Percentiles rank a stretch among this genome's conserved stretches.
Conservation (phyloP, 805 yeast species). For the Myxozyma nipponensis region DNA sequence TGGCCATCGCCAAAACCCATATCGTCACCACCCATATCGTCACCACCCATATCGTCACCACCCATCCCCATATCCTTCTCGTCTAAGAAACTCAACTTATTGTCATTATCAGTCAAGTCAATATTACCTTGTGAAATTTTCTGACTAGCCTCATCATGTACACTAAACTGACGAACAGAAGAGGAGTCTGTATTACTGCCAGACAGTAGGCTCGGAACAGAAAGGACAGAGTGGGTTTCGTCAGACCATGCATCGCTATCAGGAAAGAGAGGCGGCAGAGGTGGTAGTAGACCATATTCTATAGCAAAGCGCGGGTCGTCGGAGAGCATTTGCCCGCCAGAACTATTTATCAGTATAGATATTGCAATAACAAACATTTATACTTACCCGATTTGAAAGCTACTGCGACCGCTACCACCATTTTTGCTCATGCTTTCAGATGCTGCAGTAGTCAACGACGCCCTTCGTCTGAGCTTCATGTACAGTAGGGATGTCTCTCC, state of each 20-base stretch:
- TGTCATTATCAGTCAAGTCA: too few species aligned
- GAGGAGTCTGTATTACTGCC: background rate
- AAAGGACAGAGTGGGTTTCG: too few species aligned
- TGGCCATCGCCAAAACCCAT: background rate
- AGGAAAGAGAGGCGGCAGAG: conserved; percentile 1
- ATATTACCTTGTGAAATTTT: too few species aligned
- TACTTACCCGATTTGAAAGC: too few species aligned
- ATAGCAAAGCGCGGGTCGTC: conserved; percentile 26
- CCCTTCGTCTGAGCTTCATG: background rate
- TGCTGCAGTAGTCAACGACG: too few species aligned
- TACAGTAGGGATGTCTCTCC: background rate
- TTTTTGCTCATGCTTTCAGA: too few species aligned
- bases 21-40: too few species aligned
- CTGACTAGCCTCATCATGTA: background rate
- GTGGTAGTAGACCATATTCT: conserved; percentile 23
- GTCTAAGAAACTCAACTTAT: too few species aligned
- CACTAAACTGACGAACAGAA: background rate
- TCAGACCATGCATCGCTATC: too few species aligned
- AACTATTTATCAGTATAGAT: background rate
- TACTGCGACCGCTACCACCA: too few species aligned
- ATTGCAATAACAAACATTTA: background rate
- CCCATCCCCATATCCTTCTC: too few species aligned
- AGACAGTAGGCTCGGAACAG: background rate
- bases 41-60: too few species aligned
- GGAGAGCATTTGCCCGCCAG: background rate